Base-by-base conservation (phyloP, 2,329 filamentous ascomycete genomes). In the Diaporthe sp. region DNA sequence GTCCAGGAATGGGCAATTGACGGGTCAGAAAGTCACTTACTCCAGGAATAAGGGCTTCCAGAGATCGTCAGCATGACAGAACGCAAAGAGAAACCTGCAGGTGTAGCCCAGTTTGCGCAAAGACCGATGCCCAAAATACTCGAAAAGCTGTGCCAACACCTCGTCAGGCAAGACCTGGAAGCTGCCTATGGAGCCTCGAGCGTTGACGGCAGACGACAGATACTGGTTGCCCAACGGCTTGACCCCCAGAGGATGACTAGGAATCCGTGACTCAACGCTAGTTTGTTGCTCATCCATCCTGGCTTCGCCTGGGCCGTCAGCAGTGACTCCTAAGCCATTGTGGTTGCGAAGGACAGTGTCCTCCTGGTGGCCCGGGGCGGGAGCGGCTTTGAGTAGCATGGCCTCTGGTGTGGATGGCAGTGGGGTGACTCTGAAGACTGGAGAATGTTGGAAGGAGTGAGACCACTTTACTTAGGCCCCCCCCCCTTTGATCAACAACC, bases 171-270 rank as follows among this genome's bases (percentile, higher is more conserved):
- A 85, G 51, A 83, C 81, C 73, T 88, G 88, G 81, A 97, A 93
- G 7, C 81, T 80, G 22, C 95, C 96, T 75, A 91, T 89, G 51
- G 86, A 88, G 65, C 86, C 83, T 75, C 94, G 94, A 63, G 95
- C 89, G 84, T 94, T 94, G 72, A 87, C 87, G 3, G 86, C 87
- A 17, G 90, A 87, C 27, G 91, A 91, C 56, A 96, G 89, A 65
- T 89, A 92, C 78, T 92, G 92, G 85, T 99, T 98, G 50, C 96
- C 97, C 75, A 93, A 89, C 1, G 97, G 96, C 81, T 95, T 97
- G 77, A 98, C 88, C 42, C 93, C 93, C 61, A 98, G 86, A 50
- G 95, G 95, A 86, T 98, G 96, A 51, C 88, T 87, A 68, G 93
- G 93, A 70, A 97, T 92, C 58, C 90, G 89, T 77, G 84, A 81